These are phyloP conservation scores for Sporothrix brunneoviolacea DNA, from an alignment of 2,329 filamentous ascomycete genomes.

Conservation along the genomic window DNA sequence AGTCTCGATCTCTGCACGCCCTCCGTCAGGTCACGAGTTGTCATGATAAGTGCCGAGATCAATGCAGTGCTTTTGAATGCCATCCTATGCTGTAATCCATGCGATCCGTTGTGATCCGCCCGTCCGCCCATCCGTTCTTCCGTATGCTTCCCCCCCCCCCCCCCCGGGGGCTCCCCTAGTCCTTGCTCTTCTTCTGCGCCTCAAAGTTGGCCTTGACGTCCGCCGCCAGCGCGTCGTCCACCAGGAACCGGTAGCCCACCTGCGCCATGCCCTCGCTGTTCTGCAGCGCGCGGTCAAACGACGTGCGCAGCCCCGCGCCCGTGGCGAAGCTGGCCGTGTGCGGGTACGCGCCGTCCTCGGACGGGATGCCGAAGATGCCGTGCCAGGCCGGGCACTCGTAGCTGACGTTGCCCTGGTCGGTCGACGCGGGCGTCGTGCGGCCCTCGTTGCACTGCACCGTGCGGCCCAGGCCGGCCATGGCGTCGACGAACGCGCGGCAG, in stretches of 20 bases:
- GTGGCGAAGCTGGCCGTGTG: slow-evolving; percentile 11
- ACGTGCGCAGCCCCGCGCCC: slow-evolving; percentile 8
- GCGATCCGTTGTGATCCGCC: too few relatives aligned
- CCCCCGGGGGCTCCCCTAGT: too few relatives aligned
- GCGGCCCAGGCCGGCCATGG: slow-evolving; percentile 25
- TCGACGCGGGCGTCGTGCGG: slow-evolving; percentile 25
- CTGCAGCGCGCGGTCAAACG: slow-evolving; percentile 10
- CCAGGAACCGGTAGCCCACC: slow-evolving; percentile 10
- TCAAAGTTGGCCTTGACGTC: slow-evolving; percentile 33
- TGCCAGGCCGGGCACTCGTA: slow-evolving; percentile 39
- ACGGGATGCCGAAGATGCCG: slow-evolving; percentile 33
- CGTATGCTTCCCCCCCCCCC: too few relatives aligned
- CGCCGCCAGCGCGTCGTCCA: slow-evolving; percentile 10
- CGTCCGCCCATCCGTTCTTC: too few relatives aligned
- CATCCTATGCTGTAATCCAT: too few relatives aligned
- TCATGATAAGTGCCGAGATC: too few relatives aligned
- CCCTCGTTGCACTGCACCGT: slow-evolving; percentile 24
- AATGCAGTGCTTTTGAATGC: too few relatives aligned
- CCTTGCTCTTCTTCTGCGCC: slow-evolving; percentile 11
- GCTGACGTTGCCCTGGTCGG: slow-evolving; percentile 37
- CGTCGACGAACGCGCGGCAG: slow-evolving; percentile 35
- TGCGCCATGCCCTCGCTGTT: slow-evolving; percentile 13
- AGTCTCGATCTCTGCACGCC: too few relatives aligned
- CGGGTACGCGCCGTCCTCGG: slow-evolving; percentile 7
- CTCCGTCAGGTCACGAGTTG: too few relatives aligned